Evolutionary conservation across 169 alveolate genomes (phyloP), one percentile per base, ranked within the genome.

Genomic region (Cryptosporidium baileyi): DNA sequence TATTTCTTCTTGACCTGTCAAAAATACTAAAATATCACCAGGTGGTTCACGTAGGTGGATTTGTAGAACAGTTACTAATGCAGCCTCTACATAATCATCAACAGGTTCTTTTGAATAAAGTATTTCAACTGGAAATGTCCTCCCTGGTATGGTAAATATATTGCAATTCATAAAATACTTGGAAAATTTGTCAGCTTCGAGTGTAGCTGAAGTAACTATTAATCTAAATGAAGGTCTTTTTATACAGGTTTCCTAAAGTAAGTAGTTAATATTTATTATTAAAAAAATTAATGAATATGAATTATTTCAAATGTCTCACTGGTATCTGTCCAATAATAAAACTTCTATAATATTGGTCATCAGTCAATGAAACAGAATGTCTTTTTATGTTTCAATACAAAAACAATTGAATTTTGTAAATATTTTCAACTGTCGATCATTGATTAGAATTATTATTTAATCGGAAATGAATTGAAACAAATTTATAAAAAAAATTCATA

Each of bases 1-100:
- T 74, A 98, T 98, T 91, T 98, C 99, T 88, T 98, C 99, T 88
- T 97, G 98, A 1, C 99, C 99, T 0, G 99, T 97, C 34, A 98
- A 94, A 91, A 98, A 98, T 11, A 98, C 95, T 63, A 98, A 81
- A 26, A 98, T 97, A 90, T 98, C 99, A 3, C 99, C 99, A 3
- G 98, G 97, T 17, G 97, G 98, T 82, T 97, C 99, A 89, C 95
- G 93, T 40, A 97, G 92, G 91, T 97, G 99, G 24, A 97, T 97
- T 82, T 98, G 97, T 89, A 97, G 89, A 17, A 98, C 99, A 7
- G 99, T 97, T 41, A 96, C 93, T 51, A 97, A 90, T 11, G 99
- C 95, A 2, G 99, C 99, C 80, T 98, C 99, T 51, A 98, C 92
- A 89, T 98, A 98, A 89, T 98, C 99, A 54, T 94, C 93, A 93